Base-by-base conservation (phyloP, 1,139 yeast species). In the Geotrichum cucujoidarum region DNA sequence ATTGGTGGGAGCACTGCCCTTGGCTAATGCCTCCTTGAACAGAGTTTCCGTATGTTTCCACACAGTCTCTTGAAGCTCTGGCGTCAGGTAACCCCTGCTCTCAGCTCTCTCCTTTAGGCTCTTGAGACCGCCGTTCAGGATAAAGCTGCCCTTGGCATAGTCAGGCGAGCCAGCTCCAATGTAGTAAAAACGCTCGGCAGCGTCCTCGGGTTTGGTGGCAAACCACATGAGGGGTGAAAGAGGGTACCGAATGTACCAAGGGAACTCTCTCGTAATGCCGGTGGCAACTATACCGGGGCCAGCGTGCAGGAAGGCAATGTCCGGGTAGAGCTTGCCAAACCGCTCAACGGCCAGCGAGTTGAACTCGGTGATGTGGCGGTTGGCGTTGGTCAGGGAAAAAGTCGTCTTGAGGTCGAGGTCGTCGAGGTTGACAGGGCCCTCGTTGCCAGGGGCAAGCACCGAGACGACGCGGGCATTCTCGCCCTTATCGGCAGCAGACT, bases 251-350 rank as follows among this genome's bases (percentile, higher is more conserved):
- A 54, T 38, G 45, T 42, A 55, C 59, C 60, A 55, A 20, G 63
- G 64, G n/a, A 62, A 52, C 21, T 53, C 54, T 24, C 62, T 49
- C 14, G 43, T 32, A 34, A 60, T 54, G 21, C 56, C 57, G 8
- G 67, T 62, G 2, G 50, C 43, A 29, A 64, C 66, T 5, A 56
- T 1, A 10, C 68, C 68, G 5, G 68, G 68, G 45, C 52, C 53
- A 5, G 55, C 56, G 50, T 64, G 68, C 30, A 51, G 47, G 43
- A 63, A 64, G 5, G 56, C 45, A 21, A 63, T 48, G 7, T 55
- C 43, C n/a, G 67, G 65, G 45, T 62, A 56, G 14, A 53, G 45
- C 21, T 48, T 39, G 1, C 60, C 63, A 47, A 60, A 59, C 16
- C 58, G 51, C 41, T 46, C 43, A 17, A 54, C 59, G 1, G 63